phyloP scores from a whole-genome alignment of 2,329 filamentous ascomycete species.

The Sordariomycetes sp. region DNA sequence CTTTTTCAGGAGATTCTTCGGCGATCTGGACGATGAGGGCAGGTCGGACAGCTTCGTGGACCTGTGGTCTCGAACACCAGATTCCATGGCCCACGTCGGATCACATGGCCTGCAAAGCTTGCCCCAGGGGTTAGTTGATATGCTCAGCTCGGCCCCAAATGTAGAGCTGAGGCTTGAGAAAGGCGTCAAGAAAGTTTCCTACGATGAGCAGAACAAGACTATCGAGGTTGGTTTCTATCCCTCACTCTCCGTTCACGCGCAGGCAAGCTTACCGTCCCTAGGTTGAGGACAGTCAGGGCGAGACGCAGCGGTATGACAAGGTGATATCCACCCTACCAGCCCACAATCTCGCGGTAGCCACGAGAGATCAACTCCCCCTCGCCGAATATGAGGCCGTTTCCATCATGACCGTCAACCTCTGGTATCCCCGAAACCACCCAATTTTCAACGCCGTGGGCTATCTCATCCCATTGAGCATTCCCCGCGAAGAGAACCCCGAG shows the following conservation, averaged over 20 bases:
- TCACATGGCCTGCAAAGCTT: slow-evolving; percentile 54
- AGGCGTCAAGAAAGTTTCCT: slow-evolving; percentile 36
- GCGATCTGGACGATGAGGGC: too few relatives aligned
- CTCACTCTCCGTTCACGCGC: too few relatives aligned
- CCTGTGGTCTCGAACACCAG: too few relatives aligned
- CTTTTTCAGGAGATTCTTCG: too few relatives aligned
- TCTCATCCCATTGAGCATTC: slow-evolving; percentile 69
- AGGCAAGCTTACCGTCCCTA: too few relatives aligned
- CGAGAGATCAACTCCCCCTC: slow-evolving; percentile 34
- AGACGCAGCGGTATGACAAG: slow-evolving; percentile 35
- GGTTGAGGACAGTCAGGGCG: slow-evolving; percentile 1
- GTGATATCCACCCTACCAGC: slow-evolving; percentile 57
- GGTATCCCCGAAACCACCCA: slow-evolving; percentile 58
- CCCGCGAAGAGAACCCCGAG: slow-evolving; percentile 67
- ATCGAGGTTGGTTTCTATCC: slow-evolving; percentile 32
- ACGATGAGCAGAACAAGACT: slow-evolving; percentile 22
- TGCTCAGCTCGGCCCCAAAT: slow-evolving; percentile 43
- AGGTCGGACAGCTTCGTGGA: slow-evolving; percentile 8
- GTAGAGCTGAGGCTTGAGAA: slow-evolving; percentile 46
- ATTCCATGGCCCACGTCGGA: slow-evolving; percentile 27
- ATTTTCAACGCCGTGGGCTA: slow-evolving; percentile 76
- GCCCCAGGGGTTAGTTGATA: slow-evolving; percentile 39
- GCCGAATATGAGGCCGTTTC: slow-evolving; percentile 56
- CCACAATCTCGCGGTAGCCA: slow-evolving; percentile 29
- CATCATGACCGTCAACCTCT: slow-evolving; percentile 89